phyloP scores from a whole-genome alignment of 371 early-diverging fungal genomes.

The Neoconidiobolus thromboides region DNA sequence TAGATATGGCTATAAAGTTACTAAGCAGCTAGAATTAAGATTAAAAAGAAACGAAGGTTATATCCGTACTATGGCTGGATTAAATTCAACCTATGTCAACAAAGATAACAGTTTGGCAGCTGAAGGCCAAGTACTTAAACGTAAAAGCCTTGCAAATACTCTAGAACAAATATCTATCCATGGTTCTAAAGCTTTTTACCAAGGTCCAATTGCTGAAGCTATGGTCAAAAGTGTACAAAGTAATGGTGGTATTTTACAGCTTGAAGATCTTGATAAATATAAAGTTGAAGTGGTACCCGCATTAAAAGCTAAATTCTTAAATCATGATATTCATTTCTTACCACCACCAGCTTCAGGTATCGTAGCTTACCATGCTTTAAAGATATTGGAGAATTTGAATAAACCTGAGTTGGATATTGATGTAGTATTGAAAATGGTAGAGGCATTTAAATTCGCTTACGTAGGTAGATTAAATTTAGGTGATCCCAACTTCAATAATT shows the following conservation, averaged over 20 bases:
- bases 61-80: not conserved
- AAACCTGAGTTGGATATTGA: slow-evolving; percentile 37
- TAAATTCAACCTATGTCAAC: not conserved
- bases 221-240: slow-evolving; percentile 48
- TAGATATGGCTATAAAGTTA: slow-evolving; percentile 57
- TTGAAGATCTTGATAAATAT: slow-evolving; percentile 62
- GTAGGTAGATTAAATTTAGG: slow-evolving; percentile 68
- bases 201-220: slow-evolving; percentile 55
- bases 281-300: slow-evolving; percentile 34
- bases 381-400: slow-evolving; percentile 37
- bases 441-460: slow-evolving; percentile 81
- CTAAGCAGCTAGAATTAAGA: slow-evolving; percentile 5
- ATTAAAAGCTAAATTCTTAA: slow-evolving; percentile 54
- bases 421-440: slow-evolving; percentile 61
- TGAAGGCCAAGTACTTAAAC: slow-evolving; percentile 52
- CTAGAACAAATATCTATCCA: slow-evolving; percentile 56
- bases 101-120: slow-evolving; percentile 26
- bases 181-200: slow-evolving; percentile 77
- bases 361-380: slow-evolving; percentile 69
- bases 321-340: slow-evolving; percentile 28
- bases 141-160: slow-evolving; percentile 59
- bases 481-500: slow-evolving; percentile 53
- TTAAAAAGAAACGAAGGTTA: not conserved
- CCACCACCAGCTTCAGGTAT: slow-evolving; percentile 69
- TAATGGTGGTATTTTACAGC: slow-evolving; percentile 63